Evolutionary conservation across 179 eudicot genomes (phyloP), one percentile per base, ranked within the genome.

Genomic region (Drosera spatulata): DNA sequence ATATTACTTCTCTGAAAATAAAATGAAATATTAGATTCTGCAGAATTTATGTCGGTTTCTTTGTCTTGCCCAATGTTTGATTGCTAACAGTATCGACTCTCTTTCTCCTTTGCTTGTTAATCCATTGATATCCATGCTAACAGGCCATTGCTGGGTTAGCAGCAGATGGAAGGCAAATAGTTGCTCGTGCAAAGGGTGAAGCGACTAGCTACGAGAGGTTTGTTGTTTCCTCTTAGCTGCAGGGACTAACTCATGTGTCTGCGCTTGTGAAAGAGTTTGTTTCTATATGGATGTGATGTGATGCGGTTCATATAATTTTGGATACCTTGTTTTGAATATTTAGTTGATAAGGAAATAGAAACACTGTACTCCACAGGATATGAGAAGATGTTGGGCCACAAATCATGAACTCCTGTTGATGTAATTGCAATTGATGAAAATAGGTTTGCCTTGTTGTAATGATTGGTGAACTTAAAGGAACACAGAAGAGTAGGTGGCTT

Each of bases 81-180:
- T 22, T 22, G 33, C 33, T 22, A 44, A 42, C 51, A 13, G 41
- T 22, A 48, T 58, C n/a, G 46, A 13, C 66, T 61, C 56, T 48
- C 56, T 37, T 42, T 10, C 53, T 48, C 50, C 8, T 14, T 48
- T 60, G 33, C 13, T 42, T 38, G 37, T 50, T 12, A 3, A 42
- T 9, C 51, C 14, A 15, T 61, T 51, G n/a, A 39, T 58, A 55
- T 56, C 63, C 50, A 40, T 15, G 8, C 39, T 61, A 69, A 56
- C 66, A 89, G 96, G 93, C 85, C 65, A 85, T 89, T 70, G 95
- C 96, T 63, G 95, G 99, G 64, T 78, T 93, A 78, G 96, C 99
- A 44, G 96, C 96, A 56, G 96, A 93, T 70, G 99, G 96, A 13
- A 79, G 99, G 70, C 99, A 93, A 68, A 73, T 93, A 47, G 96